Evolutionary conservation across 257 asterid genomes (phyloP).

Genomic region (Schizonepeta tenuifolia): DNA sequence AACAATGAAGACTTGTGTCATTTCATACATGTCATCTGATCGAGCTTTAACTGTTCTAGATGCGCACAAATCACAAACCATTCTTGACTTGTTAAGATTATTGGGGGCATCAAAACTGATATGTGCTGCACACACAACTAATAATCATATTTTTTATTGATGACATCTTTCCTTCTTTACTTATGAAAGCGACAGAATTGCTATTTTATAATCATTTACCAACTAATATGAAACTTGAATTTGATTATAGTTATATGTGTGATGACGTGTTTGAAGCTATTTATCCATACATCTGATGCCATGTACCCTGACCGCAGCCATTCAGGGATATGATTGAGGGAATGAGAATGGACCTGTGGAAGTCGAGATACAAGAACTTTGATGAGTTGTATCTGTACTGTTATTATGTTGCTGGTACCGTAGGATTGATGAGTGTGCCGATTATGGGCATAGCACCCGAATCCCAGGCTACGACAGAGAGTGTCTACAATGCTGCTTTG

Average conservation of each 20-base stretch:
- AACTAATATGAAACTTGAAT: too few species aligned
- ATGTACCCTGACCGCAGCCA: constrained; percentile 61
- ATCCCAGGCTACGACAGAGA: constrained; percentile 84
- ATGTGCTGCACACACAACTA: background rate
- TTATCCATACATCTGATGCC: background rate
- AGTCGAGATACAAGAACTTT: constrained; percentile 84
- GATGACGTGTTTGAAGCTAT: background rate
- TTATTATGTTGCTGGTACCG: constrained; percentile 97
- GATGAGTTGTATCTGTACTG: constrained; percentile 93
- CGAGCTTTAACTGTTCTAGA: too few species aligned
- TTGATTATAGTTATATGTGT: background rate
- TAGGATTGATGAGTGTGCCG: constrained; percentile 98
- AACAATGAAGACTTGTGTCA: too few species aligned
- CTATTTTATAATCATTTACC: too few species aligned
- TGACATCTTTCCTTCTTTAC: too few species aligned
- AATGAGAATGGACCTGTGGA: constrained; percentile 92
- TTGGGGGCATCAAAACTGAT: too few species aligned
- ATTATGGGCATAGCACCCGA: constrained; percentile 97
- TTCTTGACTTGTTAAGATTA: too few species aligned
- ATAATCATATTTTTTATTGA: too few species aligned
- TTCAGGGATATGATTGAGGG: constrained; percentile 98
- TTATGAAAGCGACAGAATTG: too few species aligned
- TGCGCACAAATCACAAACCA: too few species aligned
- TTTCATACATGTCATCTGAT: too few species aligned
- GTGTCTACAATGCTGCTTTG: constrained; percentile 85